Evolutionary conservation across 257 asterid genomes (phyloP).

Genomic region (Dorcoceras hygrometricum): DNA sequence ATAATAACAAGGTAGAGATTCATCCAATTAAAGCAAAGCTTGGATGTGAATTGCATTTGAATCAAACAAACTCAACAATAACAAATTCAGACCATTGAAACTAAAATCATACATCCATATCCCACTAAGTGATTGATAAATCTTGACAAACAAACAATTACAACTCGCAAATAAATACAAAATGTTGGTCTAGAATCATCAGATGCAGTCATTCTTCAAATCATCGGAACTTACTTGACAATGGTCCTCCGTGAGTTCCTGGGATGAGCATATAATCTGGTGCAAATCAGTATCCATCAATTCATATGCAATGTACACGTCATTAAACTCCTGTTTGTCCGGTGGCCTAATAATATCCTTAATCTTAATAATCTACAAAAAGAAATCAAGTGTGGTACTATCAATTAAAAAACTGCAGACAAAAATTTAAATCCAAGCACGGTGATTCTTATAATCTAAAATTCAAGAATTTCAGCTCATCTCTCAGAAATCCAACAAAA

Average conservation of each 20-base stretch:
- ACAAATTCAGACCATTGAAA: neutral
- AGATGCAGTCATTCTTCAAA: neutral
- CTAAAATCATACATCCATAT: neutral
- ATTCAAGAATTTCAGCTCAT: neutral
- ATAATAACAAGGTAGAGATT: no score
- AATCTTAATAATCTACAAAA: constrained; percentile 59
- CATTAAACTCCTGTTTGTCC: constrained; percentile 55
- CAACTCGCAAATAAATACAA: neutral
- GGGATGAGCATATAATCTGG: constrained; percentile 79
- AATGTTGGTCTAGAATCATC: neutral
- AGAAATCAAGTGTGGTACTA: neutral
- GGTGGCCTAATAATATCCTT: constrained; percentile 79
- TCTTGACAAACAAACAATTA: neutral
- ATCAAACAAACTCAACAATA: neutral
- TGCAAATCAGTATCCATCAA: constrained; percentile 91
- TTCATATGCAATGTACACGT: constrained; percentile 79
- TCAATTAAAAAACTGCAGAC: neutral
- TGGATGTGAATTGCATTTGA: neutral
- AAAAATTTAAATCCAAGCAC: neutral
- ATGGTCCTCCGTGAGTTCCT: constrained; percentile 78
- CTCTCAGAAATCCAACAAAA: neutral
- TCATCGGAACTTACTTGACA: constrained; percentile 58
- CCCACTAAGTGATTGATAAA: neutral
- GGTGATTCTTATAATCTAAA: neutral
- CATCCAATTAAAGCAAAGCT: neutral